Conservation (phyloP, 345 rosid genomes). For the Gynandropsis gynandra region DNA sequence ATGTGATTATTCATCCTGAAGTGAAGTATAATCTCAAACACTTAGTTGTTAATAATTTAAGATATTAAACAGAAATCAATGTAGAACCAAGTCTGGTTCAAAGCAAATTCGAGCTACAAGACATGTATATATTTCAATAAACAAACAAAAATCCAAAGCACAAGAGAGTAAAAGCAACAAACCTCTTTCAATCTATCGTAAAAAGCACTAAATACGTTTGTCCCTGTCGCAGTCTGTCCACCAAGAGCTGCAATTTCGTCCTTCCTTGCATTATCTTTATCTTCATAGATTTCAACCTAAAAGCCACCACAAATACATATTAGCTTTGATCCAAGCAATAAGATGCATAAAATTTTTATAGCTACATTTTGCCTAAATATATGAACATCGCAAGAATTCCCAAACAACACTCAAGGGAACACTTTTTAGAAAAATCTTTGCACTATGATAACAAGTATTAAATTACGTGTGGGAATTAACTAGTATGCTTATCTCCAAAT, state of each 20-base stretch:
- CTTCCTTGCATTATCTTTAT: constrained; percentile 76
- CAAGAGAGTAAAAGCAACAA: not conserved
- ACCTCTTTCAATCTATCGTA: constrained; percentile 97
- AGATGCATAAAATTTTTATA: not conserved
- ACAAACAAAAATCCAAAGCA: not conserved
- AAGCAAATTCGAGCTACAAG: not conserved
- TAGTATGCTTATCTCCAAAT: constrained; percentile 12
- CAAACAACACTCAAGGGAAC: not conserved
- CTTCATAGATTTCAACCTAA: constrained; percentile 81
- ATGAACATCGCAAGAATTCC: not conserved
- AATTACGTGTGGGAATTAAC: not conserved
- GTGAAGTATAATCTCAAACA: not conserved
- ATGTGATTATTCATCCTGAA: not conserved
- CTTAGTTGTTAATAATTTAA: not conserved
- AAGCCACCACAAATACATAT: not conserved
- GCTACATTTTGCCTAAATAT: not conserved
- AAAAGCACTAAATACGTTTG: constrained; percentile 70
- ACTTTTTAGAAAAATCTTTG: not conserved
- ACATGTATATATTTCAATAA: not conserved
- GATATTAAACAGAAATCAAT: not conserved
- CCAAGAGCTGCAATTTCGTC: constrained; percentile 95
- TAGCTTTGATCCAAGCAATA: constrained; percentile 8
- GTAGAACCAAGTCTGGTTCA: not conserved
- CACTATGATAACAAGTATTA: not conserved
- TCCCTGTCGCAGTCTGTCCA: constrained; percentile 69